Conservation (phyloP, 2,329 filamentous ascomycete species). For the Rachicladosporium sp. region DNA sequence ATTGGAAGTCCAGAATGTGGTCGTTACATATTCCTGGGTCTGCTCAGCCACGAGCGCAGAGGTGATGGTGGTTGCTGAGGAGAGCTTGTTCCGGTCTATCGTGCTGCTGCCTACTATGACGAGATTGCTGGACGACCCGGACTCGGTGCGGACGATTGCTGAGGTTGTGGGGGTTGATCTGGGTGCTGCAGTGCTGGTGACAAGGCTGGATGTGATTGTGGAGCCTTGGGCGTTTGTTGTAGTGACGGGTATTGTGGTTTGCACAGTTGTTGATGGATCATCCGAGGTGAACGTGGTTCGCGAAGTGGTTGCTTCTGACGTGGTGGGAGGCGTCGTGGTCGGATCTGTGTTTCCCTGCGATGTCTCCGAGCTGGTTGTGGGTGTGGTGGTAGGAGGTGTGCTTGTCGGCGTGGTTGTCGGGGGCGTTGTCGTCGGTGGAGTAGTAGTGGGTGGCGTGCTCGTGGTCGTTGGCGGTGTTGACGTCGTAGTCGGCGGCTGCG, state of each 20-base stretch:
- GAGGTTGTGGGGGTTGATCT: conserved; percentile 6
- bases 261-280: conserved; percentile 10
- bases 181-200: conserved; percentile 14
- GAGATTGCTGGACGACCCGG: conserved; percentile 12
- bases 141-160: conserved; percentile 10
- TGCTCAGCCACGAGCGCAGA: conserved; percentile 29
- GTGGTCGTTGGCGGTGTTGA: conserved; percentile 8
- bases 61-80: conserved; percentile 24
- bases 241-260: conserved; percentile 16
- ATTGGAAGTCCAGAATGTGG: conserved; percentile 28
- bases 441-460: conserved; percentile 3
- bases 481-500: conserved; percentile 4
- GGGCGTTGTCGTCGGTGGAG: not conserved
- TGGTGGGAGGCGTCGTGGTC: conserved; percentile 1
- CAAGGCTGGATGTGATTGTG: conserved; percentile 15
- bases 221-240: conserved; percentile 20
- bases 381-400: conserved; percentile 5
- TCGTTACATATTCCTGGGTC: conserved; percentile 29
- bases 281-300: conserved; percentile 5
- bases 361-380: conserved; percentile 2
- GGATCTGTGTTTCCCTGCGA: not conserved
- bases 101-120: conserved; percentile 21
- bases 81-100: conserved; percentile 23
- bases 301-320: conserved; percentile 1
- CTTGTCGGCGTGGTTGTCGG: conserved; percentile 2